Conservation (phyloP, 106 monocot species). For the Cymbidium sinense region DNA sequence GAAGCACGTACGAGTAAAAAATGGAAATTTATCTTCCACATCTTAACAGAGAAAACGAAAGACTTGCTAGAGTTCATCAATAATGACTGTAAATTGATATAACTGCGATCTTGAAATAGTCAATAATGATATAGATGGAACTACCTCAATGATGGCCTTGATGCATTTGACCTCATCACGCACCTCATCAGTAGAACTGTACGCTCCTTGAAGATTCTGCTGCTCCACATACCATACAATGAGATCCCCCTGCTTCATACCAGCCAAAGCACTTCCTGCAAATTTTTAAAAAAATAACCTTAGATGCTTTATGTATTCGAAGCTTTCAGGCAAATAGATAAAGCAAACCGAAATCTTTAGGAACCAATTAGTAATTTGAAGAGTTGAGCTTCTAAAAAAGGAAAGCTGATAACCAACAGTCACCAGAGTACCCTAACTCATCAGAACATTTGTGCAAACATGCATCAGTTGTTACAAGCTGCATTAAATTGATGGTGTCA, state of each 20-base stretch:
- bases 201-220: conserved; percentile 58
- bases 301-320: neutral
- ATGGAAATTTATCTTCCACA: too few relatives aligned
- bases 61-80: neutral
- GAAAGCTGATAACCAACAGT: too few relatives aligned
- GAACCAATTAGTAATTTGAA: neutral
- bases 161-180: conserved; percentile 75
- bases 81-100: neutral
- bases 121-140: too few relatives aligned
- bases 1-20: too few relatives aligned
- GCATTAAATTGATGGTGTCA: too few relatives aligned
- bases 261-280: conserved; percentile 86
- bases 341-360: neutral
- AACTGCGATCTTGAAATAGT: too few relatives aligned
- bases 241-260: conserved; percentile 92
- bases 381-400: too few relatives aligned
- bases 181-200: conserved; percentile 67
- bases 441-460: too few relatives aligned
- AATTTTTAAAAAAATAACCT: neutral
- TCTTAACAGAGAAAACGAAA: neutral
- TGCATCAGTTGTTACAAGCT: too few relatives aligned
- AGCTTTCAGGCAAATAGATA: neutral
- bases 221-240: conserved; percentile 87
- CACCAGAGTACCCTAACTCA: too few relatives aligned
- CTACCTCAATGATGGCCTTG: conserved; percentile 94